Percentiles rank a stretch among this genome's conserved stretches.
These are phyloP conservation scores for Amborella trichopoda DNA, from an alignment of 164 flowering plant species.

Conservation along the genomic window DNA sequence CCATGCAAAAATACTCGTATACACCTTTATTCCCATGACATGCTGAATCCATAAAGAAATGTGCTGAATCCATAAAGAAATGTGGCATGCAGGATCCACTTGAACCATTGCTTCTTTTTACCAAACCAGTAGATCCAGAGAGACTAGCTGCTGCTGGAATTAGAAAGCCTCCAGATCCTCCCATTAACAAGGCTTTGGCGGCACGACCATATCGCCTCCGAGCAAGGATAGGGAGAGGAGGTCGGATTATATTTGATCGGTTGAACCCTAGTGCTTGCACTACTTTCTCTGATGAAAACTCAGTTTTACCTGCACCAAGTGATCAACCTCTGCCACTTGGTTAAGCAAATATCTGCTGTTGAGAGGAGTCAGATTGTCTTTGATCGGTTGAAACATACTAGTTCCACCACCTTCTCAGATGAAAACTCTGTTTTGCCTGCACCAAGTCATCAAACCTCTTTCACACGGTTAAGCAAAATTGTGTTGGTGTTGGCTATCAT, in stretches of 20 bases:
- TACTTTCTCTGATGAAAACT: constrained; percentile 36
- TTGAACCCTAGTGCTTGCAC: constrained; percentile 69
- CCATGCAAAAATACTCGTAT: too few relatives aligned
- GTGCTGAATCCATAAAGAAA: too few relatives aligned
- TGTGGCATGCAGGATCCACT: constrained; percentile 87
- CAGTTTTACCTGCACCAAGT: constrained; percentile 19
- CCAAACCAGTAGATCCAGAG: constrained; percentile 70
- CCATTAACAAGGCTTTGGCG: constrained; percentile 19
- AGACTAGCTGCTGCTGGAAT: constrained; percentile 79
- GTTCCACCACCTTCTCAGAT: constrained; percentile 34
- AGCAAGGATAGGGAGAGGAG: constrained; percentile 94
- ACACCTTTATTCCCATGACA: too few relatives aligned
- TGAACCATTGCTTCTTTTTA: constrained; percentile 75
- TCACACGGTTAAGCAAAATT: too few relatives aligned
- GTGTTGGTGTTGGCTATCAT: too few relatives aligned
- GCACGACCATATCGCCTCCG: constrained; percentile 32
- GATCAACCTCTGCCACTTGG: not conserved
- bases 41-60: too few relatives aligned
- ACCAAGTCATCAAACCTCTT: constrained; percentile 6
- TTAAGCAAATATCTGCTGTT: too few relatives aligned
- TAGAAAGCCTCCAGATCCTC: constrained; percentile 37
- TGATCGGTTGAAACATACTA: constrained; percentile 84
- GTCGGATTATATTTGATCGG: constrained; percentile 82
- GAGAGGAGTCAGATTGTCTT: constrained; percentile 85
- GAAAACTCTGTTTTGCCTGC: constrained; percentile 29